phyloP scores from a whole-genome alignment of 306 rosid species.

The Vachellia pachyceras region DNA sequence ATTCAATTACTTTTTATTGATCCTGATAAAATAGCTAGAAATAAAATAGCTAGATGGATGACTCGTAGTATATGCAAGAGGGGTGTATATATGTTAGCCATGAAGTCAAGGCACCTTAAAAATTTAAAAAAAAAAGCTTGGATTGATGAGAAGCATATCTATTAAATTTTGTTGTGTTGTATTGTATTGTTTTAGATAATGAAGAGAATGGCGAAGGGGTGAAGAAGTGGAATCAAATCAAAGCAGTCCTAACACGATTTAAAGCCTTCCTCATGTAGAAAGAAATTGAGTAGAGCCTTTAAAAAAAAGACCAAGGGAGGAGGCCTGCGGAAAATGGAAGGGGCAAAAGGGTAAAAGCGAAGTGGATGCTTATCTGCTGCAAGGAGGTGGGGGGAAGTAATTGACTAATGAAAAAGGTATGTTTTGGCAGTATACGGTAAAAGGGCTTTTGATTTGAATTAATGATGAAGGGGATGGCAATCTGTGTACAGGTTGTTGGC shows the following conservation, averaged over 20 bases:
- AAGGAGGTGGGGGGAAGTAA: background rate
- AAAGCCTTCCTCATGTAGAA: too few species aligned
- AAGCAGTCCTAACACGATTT: background rate
- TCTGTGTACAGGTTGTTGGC: background rate
- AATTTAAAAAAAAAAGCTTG: background rate
- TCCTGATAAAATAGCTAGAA: too few species aligned
- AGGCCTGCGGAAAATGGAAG: background rate
- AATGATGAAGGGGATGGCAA: slow-evolving; percentile 18
- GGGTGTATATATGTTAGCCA: background rate
- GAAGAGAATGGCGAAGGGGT: background rate
- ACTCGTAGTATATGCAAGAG: too few species aligned
- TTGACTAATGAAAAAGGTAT: slow-evolving; percentile 45
- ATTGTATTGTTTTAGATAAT: too few species aligned
- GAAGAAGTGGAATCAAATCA: too few species aligned
- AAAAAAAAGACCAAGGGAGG: background rate
- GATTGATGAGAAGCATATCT: background rate
- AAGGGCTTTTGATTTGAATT: background rate
- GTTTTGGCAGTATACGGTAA: slow-evolving; percentile 59
- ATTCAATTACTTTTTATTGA: too few species aligned
- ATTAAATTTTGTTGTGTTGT: background rate
- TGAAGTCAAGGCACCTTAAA: background rate
- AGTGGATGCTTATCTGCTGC: background rate
- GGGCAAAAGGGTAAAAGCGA: background rate
- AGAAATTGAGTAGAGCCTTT: too few species aligned
- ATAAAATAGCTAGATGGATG: too few species aligned